Evolutionary conservation across 106 monocot species (phyloP).

Genomic region (Cymbidium sinense): DNA sequence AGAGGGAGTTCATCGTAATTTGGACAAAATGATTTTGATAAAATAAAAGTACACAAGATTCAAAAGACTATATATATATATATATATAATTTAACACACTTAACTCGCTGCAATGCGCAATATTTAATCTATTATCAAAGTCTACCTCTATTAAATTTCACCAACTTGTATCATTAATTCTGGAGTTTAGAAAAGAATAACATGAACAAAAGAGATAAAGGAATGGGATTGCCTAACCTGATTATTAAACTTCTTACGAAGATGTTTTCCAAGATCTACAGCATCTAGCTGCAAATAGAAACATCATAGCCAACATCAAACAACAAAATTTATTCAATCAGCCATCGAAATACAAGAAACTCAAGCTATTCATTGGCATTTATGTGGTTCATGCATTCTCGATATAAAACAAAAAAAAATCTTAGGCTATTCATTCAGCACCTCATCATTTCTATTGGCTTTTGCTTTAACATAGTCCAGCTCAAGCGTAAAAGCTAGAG

Average conservation of each 20-base stretch:
- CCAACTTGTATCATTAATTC: too few relatives aligned
- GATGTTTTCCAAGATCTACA: slow-evolving; percentile 72
- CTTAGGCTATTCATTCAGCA: too few relatives aligned
- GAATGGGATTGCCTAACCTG: slow-evolving; percentile 44
- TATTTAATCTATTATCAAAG: too few relatives aligned
- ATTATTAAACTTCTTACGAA: slow-evolving; percentile 56
- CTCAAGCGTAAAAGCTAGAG: slow-evolving; percentile 77
- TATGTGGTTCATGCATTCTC: neutral
- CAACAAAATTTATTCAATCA: neutral
- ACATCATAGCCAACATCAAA: neutral
- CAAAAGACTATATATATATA: too few relatives aligned
- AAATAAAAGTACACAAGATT: too few relatives aligned
- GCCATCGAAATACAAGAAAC: neutral
- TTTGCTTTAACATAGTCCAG: slow-evolving; percentile 75
- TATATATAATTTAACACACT: too few relatives aligned
- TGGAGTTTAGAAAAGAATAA: neutral
- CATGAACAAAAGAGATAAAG: neutral
- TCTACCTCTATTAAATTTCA: neutral
- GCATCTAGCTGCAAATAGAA: slow-evolving; percentile 72
- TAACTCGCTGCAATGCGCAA: too few relatives aligned
- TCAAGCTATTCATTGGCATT: neutral
- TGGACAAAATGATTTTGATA: too few relatives aligned
- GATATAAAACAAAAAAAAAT: slow-evolving; percentile 2
- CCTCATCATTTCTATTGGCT: slow-evolving; percentile 63
- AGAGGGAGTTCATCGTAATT: too few relatives aligned